Conservation (phyloP, 163 green algal genomes). For the Scenedesmus sp. region DNA sequence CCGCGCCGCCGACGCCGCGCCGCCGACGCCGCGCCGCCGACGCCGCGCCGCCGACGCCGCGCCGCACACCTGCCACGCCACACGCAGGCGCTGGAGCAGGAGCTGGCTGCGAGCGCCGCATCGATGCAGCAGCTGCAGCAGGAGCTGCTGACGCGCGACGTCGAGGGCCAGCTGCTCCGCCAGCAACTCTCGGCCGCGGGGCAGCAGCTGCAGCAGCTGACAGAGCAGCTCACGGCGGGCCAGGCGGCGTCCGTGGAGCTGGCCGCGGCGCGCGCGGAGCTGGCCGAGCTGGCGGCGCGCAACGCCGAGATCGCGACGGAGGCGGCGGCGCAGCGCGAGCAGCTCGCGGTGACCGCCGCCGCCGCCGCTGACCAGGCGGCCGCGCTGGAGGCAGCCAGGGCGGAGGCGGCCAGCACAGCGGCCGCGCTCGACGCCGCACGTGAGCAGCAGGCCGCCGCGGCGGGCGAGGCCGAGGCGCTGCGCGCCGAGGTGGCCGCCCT, state of each 20-base stretch:
- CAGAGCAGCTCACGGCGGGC: not conserved
- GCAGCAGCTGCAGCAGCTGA: slow-evolving; percentile 25
- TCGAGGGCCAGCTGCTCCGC: slow-evolving; percentile 12
- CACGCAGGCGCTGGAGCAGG: not conserved
- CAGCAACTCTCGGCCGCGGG: slow-evolving; percentile 35
- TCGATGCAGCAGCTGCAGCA: slow-evolving; percentile 27
- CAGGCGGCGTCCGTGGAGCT: not conserved
- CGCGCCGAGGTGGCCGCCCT: not conserved
- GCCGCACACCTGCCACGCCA: not conserved
- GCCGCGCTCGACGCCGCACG: not conserved
- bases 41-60: no score
- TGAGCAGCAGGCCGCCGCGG: slow-evolving; percentile 3
- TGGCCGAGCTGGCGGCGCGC: not conserved
- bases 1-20: no score
- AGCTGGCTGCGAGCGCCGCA: slow-evolving; percentile 16
- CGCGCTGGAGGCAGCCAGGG: not conserved
- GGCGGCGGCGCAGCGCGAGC: not conserved
- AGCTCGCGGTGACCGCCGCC: not conserved
- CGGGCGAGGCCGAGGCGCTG: not conserved
- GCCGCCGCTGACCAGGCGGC: not conserved
- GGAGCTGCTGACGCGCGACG: slow-evolving; percentile 22
- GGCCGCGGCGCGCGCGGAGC: not conserved
- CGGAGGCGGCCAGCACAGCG: not conserved
- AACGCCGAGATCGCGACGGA: not conserved
- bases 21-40: no score